These are phyloP conservation scores for Quillaja saponaria DNA, from an alignment of 306 rosid genomes.

Conservation along the genomic window DNA sequence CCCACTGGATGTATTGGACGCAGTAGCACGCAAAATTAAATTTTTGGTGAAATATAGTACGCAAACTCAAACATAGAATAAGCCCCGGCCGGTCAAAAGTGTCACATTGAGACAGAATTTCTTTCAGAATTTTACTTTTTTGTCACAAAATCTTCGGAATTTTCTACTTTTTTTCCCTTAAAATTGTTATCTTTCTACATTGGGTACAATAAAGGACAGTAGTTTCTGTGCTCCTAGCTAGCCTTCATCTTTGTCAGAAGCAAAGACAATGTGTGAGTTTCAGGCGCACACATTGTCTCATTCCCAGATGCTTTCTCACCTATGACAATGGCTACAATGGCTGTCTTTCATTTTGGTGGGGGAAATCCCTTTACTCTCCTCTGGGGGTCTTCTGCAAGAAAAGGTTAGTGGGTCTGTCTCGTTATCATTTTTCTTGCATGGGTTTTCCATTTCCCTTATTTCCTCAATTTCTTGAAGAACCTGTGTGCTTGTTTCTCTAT, in stretches of 20 bases:
- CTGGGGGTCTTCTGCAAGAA: conserved; percentile 30
- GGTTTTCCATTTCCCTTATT: too few relatives aligned
- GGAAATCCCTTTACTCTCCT: conserved; percentile 34
- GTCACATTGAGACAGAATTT: conserved; percentile 36
- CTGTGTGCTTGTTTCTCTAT: too few relatives aligned
- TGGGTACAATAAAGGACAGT: conserved; percentile 38
- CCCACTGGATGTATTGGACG: too few relatives aligned
- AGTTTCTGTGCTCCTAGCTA: conserved; percentile 43
- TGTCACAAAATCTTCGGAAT: too few relatives aligned
- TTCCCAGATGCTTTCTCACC: conserved; percentile 32
- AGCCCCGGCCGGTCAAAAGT: conserved; percentile 43
- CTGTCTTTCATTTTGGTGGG: conserved; percentile 19
- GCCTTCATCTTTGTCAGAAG: conserved; percentile 51
- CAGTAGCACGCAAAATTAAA: background rate
- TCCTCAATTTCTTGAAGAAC: too few relatives aligned
- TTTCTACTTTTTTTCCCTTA: too few relatives aligned
- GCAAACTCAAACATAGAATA: too few relatives aligned
- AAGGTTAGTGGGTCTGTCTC: conserved; percentile 47
- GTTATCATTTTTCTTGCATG: conserved; percentile 20
- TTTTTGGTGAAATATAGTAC: background rate
- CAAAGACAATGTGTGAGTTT: conserved; percentile 53
- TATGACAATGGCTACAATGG: conserved; percentile 44
- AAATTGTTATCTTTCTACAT: conserved; percentile 35
- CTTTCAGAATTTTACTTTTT: conserved; percentile 30
- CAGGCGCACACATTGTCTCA: conserved; percentile 40